phyloP scores from a whole-genome alignment of 192 early-diverging fungal species.

The Mortierella antarctica region DNA sequence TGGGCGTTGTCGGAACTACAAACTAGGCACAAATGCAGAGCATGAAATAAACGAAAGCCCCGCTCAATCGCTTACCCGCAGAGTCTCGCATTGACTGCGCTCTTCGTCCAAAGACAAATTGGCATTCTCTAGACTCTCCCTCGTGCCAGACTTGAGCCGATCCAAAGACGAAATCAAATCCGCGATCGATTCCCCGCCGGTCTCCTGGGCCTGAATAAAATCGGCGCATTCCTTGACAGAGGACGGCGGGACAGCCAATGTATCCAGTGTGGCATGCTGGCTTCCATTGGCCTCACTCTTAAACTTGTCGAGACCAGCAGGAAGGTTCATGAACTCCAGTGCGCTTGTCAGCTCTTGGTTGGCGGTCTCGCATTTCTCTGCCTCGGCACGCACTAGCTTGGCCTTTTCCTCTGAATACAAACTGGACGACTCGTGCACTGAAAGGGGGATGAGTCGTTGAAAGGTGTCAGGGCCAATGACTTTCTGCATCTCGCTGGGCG shows the following conservation, averaged over 20 bases:
- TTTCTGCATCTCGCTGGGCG: slow-evolving; percentile 79
- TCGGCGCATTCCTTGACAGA: slow-evolving; percentile 73
- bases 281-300: slow-evolving; percentile 63
- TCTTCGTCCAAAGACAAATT: slow-evolving; percentile 84
- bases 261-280: slow-evolving; percentile 54
- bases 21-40: neutral
- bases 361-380: slow-evolving; percentile 81
- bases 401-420: slow-evolving; percentile 98
- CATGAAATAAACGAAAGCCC: neutral
- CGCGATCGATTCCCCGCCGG: slow-evolving; percentile 55
- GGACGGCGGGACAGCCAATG: slow-evolving; percentile 64
- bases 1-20: neutral
- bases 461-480: slow-evolving; percentile 95
- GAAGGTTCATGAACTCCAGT: slow-evolving; percentile 90
- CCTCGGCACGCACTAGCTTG: slow-evolving; percentile 86
- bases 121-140: slow-evolving; percentile 73
- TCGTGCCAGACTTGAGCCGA: slow-evolving; percentile 70
- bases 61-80: slow-evolving; percentile 61
- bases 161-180: slow-evolving; percentile 74
- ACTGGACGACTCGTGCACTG: slow-evolving; percentile 93
- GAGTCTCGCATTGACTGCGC: slow-evolving; percentile 83
- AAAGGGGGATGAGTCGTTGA: slow-evolving; percentile 85
- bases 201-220: slow-evolving; percentile 70
- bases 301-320: slow-evolving; percentile 79
- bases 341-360: slow-evolving; percentile 87